Conservation (phyloP, 2,329 filamentous ascomycete genomes). For the Aspergillus fischeri region DNA sequence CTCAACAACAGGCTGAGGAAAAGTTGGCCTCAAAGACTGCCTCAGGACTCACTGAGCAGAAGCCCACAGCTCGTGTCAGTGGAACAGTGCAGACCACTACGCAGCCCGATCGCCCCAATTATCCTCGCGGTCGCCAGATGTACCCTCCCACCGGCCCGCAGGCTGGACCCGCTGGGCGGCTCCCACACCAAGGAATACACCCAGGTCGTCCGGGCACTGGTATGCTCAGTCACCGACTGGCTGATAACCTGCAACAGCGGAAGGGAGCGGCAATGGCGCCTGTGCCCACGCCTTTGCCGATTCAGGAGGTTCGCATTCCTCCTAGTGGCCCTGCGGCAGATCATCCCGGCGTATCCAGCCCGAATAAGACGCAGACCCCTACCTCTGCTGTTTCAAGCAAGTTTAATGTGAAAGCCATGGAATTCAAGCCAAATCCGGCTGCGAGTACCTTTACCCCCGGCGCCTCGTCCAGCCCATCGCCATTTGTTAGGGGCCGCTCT, state of each 20-base stretch:
- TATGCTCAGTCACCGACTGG: conserved; percentile 48
- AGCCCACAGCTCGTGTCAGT: conserved; percentile 45
- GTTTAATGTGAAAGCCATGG: conserved; percentile 61
- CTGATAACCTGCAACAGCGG: conserved; percentile 50
- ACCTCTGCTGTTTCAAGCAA: conserved; percentile 50
- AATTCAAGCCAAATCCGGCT: conserved; percentile 82
- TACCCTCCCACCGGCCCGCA: conserved; percentile 47
- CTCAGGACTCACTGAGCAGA: conserved; percentile 48
- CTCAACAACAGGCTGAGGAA: conserved; percentile 67
- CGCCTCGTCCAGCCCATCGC: conserved; percentile 59
- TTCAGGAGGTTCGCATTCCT: conserved; percentile 65
- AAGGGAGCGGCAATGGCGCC: conserved; percentile 39
- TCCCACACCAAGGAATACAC: conserved; percentile 41
- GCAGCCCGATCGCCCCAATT: conserved; percentile 46
- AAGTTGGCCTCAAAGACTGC: conserved; percentile 45
- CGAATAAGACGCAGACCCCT: conserved; percentile 49
- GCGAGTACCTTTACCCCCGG: conserved; percentile 76
- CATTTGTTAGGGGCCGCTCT: conserved; percentile 51
- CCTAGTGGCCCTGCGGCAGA: conserved; percentile 68
- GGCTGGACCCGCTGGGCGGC: conserved; percentile 37
- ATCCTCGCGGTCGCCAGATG: conserved; percentile 44
- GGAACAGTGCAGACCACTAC: conserved; percentile 32
- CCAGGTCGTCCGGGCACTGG: conserved; percentile 41
- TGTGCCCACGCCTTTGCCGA: conserved; percentile 53
- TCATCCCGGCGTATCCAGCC: conserved; percentile 44